Evolutionary conservation across 2,329 filamentous ascomycete genomes (phyloP).

Genomic region (Fusarium veterinarium): DNA sequence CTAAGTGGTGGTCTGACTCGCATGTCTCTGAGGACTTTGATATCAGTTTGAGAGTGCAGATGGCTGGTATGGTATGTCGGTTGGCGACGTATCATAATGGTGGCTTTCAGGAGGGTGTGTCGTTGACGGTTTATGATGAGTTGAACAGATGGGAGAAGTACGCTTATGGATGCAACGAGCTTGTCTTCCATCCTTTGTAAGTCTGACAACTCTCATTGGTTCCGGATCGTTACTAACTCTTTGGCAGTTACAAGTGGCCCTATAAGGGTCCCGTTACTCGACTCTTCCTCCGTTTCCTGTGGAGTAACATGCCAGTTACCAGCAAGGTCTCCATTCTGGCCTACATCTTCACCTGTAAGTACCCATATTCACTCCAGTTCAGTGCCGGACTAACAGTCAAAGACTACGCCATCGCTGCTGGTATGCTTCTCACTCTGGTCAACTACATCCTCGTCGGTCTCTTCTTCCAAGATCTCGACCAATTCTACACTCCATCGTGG

Average conservation of each 20-base stretch:
- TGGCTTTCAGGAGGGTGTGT: slow-evolving; percentile 80
- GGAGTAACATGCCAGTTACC: slow-evolving; percentile 63
- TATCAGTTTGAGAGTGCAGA: slow-evolving; percentile 78
- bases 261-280: slow-evolving; percentile 72
- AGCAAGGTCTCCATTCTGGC: slow-evolving; percentile 78
- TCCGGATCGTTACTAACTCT: accelerated
- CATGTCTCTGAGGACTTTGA: slow-evolving; percentile 85
- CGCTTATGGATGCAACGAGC: slow-evolving; percentile 76
- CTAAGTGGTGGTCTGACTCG: slow-evolving; percentile 79
- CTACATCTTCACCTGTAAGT: slow-evolving; percentile 71
- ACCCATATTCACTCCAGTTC: too few relatives aligned
- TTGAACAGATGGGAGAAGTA: slow-evolving; percentile 80
- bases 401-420: slow-evolving; percentile 74
- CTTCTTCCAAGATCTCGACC: slow-evolving; percentile 73
- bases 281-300: slow-evolving; percentile 52
- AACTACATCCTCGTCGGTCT: slow-evolving; percentile 82
- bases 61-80: slow-evolving; percentile 74
- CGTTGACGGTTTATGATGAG: slow-evolving; percentile 78
- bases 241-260: slow-evolving; percentile 61
- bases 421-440: slow-evolving; percentile 71
- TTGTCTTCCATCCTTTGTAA: slow-evolving; percentile 74
- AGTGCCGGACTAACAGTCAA: too few relatives aligned
- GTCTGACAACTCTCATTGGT: accelerated
- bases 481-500: slow-evolving; percentile 75
- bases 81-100: slow-evolving; percentile 75